Percentiles rank a stretch among this genome's conserved stretches.
Conservation (phyloP, 257 asterid genomes). For the Mentha longifolia region DNA sequence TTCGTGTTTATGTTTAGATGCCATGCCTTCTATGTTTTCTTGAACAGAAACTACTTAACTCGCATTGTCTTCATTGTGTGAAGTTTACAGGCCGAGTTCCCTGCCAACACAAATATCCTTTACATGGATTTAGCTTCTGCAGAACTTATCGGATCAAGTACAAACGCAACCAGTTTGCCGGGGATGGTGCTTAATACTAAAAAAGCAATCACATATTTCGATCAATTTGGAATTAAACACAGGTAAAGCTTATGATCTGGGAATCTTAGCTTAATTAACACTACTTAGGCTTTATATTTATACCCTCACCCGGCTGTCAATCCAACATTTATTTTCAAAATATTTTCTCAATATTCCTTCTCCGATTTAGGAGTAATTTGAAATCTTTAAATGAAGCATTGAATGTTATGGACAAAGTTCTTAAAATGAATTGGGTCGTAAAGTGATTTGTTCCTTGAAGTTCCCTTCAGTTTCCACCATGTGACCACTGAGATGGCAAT, state of each 20-base stretch:
- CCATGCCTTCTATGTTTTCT: constrained; percentile 21
- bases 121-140: constrained; percentile 94
- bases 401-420: constrained; percentile 5
- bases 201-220: constrained; percentile 75
- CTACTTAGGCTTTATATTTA: constrained; percentile 16
- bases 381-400: not conserved
- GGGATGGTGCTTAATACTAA: constrained; percentile 93
- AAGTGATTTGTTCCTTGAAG: constrained; percentile 12
- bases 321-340: not conserved
- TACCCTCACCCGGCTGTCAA: not conserved
- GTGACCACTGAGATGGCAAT: not conserved
- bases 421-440: not conserved
- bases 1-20: constrained; percentile 9
- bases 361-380: not conserved
- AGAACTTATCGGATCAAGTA: constrained; percentile 80
- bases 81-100: constrained; percentile 89
- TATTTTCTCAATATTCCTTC: not conserved
- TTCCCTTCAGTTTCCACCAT: not conserved
- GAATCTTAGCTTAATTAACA: constrained; percentile 11
- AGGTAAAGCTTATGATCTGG: constrained; percentile 51
- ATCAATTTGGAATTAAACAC: constrained; percentile 84
- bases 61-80: constrained; percentile 43
- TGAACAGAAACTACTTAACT: constrained; percentile 36
- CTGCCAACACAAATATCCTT: constrained; percentile 95
- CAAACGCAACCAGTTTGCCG: constrained; percentile 70